Evolutionary conservation across 176 grass and related monocot genomes (phyloP), one percentile per base, ranked within the genome.

Genomic region (Oryza rufipogon): DNA sequence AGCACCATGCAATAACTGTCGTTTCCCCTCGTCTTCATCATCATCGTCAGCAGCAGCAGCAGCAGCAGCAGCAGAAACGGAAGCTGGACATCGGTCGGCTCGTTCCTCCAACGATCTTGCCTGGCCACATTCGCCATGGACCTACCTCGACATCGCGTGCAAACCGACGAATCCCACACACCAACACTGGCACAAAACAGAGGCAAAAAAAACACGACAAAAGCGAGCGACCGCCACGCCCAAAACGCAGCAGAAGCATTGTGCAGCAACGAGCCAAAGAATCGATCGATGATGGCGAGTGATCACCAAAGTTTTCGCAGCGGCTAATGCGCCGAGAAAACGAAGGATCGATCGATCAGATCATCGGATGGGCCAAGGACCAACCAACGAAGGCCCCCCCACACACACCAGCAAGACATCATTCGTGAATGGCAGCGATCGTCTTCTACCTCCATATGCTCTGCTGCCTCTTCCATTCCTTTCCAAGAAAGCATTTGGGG

Each of bases 251-350:
- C 52, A 71, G 65, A 33, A 41, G 36, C 36, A 38, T 38, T 41
- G 6, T 9, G 39, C 39, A 41, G 39, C 39, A 41, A 41, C 39
- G 39, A 6, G 39, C 46, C 47, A 49, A 49, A 49, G 47, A 56
- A 56, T 56, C 16, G 52, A 56, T 56, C 12, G 30, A 32, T 32
- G 80, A 82, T 49, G 26, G 66, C 80, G 34, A 82, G 76, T 3
- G 15, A 30, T 54, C 71, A 15, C 67, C 72, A 4, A 32, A 32
- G 81, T 78, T 41, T 6, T 6, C 22, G 45, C 71, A 28, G 10
- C 45, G 20, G n/a, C 30, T 22, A n/a, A 25, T 34, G 46, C 66
- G 48, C 67, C 48, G 67, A 58, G 67, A 61, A 68, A 69, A 69
- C 78, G 9, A 64, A 73, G 60, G 11, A 74, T 83, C 10, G 3